Evolutionary conservation across 2,329 filamentous ascomycete species (phyloP).

Genomic region (Pseudocercospora macadamiae): DNA sequence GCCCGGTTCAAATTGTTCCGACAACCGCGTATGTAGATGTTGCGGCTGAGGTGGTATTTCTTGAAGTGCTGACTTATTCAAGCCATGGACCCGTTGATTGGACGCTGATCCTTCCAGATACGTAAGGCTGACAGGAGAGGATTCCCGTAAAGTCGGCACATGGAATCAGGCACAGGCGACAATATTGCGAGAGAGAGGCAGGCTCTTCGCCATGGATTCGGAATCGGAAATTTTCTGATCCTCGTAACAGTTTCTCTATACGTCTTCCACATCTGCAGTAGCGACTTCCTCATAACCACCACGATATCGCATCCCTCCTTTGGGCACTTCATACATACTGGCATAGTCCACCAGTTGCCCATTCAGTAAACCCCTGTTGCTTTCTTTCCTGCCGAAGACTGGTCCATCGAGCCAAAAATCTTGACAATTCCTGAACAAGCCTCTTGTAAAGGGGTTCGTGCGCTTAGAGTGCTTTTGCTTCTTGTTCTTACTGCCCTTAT

Average conservation of each 20-base stretch:
- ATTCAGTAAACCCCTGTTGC: constrained; percentile 73
- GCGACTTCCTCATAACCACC: constrained; percentile 65
- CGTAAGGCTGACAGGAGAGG: neutral
- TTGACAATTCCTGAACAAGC: constrained; percentile 83
- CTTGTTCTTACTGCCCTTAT: constrained; percentile 56
- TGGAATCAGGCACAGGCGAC: neutral
- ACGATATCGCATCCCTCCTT: constrained; percentile 64
- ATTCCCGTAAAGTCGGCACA: neutral
- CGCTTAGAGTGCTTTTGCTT: constrained; percentile 39
- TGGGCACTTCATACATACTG: constrained; percentile 82
- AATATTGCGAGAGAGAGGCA: neutral
- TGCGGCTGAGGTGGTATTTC: neutral
- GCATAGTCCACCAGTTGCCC: constrained; percentile 85
- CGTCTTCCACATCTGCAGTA: constrained; percentile 53
- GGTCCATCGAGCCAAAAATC: constrained; percentile 96
- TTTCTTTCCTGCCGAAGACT: constrained; percentile 74
- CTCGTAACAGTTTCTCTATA: constrained; percentile 16
- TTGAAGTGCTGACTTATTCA: no score
- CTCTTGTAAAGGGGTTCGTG: constrained; percentile 82
- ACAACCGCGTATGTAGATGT: no score
- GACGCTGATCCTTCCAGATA: neutral
- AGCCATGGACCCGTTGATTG: no score
- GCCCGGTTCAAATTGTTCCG: no score
- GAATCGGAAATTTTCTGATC: no score
- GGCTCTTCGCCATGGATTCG: no score